Conservation (phyloP, 2,329 filamentous ascomycete genomes). For the Hypoxylon sp. region DNA sequence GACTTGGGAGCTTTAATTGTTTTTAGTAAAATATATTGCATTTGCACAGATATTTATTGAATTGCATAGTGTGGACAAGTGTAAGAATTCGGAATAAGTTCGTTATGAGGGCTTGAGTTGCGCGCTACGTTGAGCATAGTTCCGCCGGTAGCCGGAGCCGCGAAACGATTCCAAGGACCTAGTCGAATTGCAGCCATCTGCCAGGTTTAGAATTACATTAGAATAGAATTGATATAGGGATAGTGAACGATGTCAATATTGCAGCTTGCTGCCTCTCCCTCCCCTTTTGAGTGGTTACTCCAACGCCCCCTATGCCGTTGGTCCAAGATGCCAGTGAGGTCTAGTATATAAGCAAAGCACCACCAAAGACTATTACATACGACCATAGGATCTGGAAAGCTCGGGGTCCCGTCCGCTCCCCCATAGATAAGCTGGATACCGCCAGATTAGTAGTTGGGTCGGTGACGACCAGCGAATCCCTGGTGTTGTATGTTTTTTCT, state of each 20-base stretch:
- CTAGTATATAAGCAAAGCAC: not conserved
- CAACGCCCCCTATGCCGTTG: not conserved
- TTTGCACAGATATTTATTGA: not conserved
- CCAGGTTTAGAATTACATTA: not conserved
- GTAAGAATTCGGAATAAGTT: not conserved
- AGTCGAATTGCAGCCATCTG: not conserved
- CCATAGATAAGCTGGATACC: not conserved
- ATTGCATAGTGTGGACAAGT: not conserved
- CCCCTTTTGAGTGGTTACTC: not conserved
- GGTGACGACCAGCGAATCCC: too few relatives aligned
- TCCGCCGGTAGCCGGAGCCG: not conserved
- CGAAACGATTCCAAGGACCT: not conserved
- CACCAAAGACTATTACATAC: not conserved
- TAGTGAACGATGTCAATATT: not conserved
- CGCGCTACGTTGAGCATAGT: constrained; percentile 8
- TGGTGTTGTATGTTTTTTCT: too few relatives aligned
- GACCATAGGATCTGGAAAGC: too few relatives aligned
- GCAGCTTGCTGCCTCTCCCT: too few relatives aligned
- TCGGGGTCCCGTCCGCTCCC: constrained; percentile 1
- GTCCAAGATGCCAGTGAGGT: not conserved
- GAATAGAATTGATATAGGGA: not conserved
- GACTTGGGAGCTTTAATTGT: constrained; percentile 46
- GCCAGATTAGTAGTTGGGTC: too few relatives aligned
- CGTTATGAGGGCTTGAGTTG: not conserved
- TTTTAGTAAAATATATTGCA: not conserved